Percentiles rank a stretch among this genome's conserved stretches.
Evolutionary conservation across 495 filamentous ascomycete genomes (phyloP).

Genomic region (Amniculicola lignicola): DNA sequence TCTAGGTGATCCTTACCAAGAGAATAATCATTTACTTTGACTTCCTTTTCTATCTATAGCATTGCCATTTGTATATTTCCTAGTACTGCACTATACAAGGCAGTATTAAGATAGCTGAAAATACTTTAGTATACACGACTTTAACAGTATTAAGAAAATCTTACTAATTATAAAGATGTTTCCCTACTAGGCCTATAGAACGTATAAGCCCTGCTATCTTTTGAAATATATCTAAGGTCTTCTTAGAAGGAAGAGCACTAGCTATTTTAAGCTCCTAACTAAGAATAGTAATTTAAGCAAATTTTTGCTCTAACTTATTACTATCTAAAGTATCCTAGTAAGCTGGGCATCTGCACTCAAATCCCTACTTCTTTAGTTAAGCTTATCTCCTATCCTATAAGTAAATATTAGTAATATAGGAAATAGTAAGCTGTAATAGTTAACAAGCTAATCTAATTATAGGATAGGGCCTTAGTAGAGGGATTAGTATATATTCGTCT

Average conservation of each 20-base stretch:
- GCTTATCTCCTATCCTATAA: too few species aligned
- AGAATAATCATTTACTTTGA: background rate
- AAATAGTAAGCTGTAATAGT: too few species aligned
- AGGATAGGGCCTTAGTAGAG: too few species aligned
- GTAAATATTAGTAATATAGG: too few species aligned
- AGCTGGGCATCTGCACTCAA: too few species aligned
- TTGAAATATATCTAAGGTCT: background rate
- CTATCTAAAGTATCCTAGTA: too few species aligned
- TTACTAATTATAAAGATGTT: background rate
- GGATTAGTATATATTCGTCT: too few species aligned
- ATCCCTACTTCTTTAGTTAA: too few species aligned
- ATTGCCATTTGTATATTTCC: background rate
- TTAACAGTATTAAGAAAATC: background rate
- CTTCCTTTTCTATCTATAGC: background rate
- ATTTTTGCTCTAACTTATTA: too few species aligned
- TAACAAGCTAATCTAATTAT: too few species aligned
- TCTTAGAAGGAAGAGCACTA: background rate
- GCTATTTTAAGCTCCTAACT: background rate
- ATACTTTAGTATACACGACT: background rate
- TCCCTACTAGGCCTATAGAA: background rate
- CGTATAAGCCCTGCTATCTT: background rate
- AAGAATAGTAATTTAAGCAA: background rate
- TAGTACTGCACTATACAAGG: background rate
- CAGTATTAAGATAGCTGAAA: background rate
- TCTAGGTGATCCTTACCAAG: background rate